These are phyloP conservation scores for Themeda triandra DNA, from an alignment of 176 grass and related monocot species.

Conservation along the genomic window DNA sequence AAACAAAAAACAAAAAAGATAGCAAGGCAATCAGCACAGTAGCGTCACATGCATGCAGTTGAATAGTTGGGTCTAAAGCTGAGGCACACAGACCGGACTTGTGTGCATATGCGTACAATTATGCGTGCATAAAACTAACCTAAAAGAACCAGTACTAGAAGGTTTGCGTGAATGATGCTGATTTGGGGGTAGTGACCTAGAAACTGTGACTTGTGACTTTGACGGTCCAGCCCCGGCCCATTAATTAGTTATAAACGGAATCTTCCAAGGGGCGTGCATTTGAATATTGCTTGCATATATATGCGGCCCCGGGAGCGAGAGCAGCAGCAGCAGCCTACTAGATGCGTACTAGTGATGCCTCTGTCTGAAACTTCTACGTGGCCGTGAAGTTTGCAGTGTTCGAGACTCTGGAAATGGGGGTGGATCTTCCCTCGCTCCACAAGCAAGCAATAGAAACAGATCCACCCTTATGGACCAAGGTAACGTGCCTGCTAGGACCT, in stretches of 20 bases:
- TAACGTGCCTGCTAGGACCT: too few relatives aligned
- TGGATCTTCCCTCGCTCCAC: too few relatives aligned
- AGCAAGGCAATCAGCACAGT: too few relatives aligned
- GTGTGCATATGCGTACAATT: not conserved
- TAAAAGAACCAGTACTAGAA: not conserved
- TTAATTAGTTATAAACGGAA: too few relatives aligned
- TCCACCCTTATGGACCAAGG: too few relatives aligned
- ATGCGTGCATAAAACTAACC: not conserved
- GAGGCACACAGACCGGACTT: conserved; percentile 3
- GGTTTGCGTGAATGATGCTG: conserved; percentile 20
- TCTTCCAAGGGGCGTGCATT: conserved; percentile 4
- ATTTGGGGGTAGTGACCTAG: too few relatives aligned
- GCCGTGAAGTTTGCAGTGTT: conserved; percentile 1
- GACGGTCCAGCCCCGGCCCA: not conserved
- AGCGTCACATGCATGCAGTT: too few relatives aligned
- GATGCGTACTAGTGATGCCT: not conserved
- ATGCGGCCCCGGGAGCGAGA: too few relatives aligned
- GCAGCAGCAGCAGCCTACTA: too few relatives aligned
- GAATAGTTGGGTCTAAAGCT: conserved; percentile 10
- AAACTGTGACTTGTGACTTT: conserved; percentile 31
- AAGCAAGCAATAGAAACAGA: too few relatives aligned
- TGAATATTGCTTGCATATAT: not conserved
- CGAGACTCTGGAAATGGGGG: not conserved
- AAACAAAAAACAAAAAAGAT: too few relatives aligned
- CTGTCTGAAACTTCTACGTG: conserved; percentile 36